A percentile compares a stretch with the other conserved stretches of the same genome.
Conservation (phyloP, 305 asterid species). For the Solanum hybrid region DNA sequence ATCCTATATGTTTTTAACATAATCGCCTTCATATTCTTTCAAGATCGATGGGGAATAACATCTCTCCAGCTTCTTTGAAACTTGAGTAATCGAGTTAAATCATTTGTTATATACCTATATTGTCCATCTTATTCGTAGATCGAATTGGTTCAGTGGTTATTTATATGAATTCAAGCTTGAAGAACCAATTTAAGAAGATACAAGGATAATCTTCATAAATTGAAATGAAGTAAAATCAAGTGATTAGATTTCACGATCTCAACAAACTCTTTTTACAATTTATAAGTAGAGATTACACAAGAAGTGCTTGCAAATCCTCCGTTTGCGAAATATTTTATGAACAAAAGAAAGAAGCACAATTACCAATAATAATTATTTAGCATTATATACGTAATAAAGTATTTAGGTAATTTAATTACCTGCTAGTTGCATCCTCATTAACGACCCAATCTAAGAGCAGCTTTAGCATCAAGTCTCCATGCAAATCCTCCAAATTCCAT, state of each 20-base stretch:
- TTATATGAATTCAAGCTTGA: not conserved
- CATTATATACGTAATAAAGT: not conserved
- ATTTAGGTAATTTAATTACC: not conserved
- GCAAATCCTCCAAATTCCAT: constrained; percentile 48
- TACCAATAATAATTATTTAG: not conserved
- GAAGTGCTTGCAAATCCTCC: not conserved
- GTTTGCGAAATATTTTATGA: not conserved
- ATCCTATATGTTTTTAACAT: not conserved
- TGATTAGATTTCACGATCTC: not conserved
- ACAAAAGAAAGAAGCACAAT: not conserved
- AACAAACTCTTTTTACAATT: not conserved
- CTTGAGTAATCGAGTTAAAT: not conserved
- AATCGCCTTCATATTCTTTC: not conserved
- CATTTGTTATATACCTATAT: not conserved
- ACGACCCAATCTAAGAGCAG: constrained; percentile 38
- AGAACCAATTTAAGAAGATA: not conserved
- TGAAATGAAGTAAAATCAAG: not conserved
- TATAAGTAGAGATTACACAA: not conserved
- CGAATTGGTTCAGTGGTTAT: not conserved
- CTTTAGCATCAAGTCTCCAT: constrained; percentile 36
- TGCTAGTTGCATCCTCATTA: not conserved
- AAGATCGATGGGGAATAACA: not conserved
- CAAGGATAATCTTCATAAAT: not conserved
- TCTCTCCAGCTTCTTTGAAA: not conserved
- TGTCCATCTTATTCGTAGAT: not conserved